Percentiles rank a stretch among this genome's conserved stretches.
phyloP scores from a whole-genome alignment of 148 eudicot genomes.

The Nepenthes gracilis region DNA sequence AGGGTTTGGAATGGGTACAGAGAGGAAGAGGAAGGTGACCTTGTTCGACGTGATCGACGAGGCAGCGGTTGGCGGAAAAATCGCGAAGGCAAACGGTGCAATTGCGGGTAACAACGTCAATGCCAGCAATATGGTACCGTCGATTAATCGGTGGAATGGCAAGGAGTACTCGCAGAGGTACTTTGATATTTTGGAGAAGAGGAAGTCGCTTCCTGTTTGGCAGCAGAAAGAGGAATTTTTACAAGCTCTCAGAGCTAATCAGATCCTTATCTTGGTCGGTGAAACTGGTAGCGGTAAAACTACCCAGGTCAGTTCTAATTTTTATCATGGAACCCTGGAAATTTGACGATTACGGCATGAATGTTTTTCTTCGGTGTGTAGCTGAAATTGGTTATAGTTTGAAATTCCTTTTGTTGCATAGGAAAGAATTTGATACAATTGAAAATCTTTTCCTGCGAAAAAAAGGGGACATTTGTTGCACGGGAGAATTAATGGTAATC shows the following conservation, averaged over 20 bases:
- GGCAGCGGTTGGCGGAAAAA: conserved; percentile 13
- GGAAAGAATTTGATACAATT: too few relatives aligned
- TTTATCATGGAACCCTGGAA: neutral
- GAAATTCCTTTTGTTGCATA: too few relatives aligned
- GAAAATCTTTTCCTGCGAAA: too few relatives aligned
- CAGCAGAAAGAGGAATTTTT: conserved; percentile 86
- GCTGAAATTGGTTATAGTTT: neutral
- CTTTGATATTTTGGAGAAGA: conserved; percentile 75
- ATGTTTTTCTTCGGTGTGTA: neutral
- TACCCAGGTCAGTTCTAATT: conserved; percentile 53
- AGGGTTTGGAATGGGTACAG: conserved; percentile 42
- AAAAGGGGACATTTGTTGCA: too few relatives aligned
- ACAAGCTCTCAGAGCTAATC: conserved; percentile 42
- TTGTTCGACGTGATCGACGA: conserved; percentile 91
- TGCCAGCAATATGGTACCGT: neutral
- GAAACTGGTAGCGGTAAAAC: conserved; percentile 99
- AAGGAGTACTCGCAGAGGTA: conserved; percentile 53
- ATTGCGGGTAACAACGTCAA: conserved; percentile 7
- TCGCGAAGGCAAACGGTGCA: conserved; percentile 29
- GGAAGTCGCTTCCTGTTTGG: conserved; percentile 88
- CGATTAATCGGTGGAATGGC: conserved; percentile 69
- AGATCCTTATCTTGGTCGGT: conserved; percentile 75
- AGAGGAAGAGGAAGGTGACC: conserved; percentile 91
- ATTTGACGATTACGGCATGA: neutral
- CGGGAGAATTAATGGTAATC: too few relatives aligned